Conservation (phyloP, 1,284 basidiomycete genomes). For the Thecaphora thlaspeos region DNA sequence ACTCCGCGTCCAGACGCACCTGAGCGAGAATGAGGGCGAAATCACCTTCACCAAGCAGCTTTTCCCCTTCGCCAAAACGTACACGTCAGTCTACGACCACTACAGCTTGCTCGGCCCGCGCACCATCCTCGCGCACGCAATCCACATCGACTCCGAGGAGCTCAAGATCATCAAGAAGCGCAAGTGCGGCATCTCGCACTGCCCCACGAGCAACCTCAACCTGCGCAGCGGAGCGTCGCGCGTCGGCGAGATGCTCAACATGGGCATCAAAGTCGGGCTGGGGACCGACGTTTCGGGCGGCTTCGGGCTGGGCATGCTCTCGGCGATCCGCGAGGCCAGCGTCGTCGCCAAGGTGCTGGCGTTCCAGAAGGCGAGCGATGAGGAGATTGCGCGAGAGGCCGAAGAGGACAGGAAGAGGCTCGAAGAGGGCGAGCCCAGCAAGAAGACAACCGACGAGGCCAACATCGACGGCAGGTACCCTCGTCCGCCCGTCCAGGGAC, state of each 20-base stretch:
- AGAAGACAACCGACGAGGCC: constrained; percentile 12
- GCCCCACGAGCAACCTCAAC: constrained; percentile 84
- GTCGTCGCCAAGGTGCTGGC: constrained; percentile 74
- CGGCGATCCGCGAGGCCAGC: constrained; percentile 77
- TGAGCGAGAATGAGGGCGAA: constrained; percentile 81
- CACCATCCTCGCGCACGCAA: constrained; percentile 87
- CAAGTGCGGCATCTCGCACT: constrained; percentile 81
- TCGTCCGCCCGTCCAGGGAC: constrained; percentile 28
- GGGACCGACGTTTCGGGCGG: constrained; percentile 93
- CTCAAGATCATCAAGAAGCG: constrained; percentile 69
- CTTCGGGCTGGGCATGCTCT: constrained; percentile 77
- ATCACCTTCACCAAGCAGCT: constrained; percentile 68
- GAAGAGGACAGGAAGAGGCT: constrained; percentile 17
- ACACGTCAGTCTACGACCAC: constrained; percentile 71
- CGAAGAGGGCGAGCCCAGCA: constrained; percentile 8
- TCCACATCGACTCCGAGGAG: constrained; percentile 74
- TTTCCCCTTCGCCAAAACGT: constrained; percentile 62
- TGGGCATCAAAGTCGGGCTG: constrained; percentile 77
- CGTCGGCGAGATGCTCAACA: constrained; percentile 75
- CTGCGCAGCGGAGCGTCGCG: constrained; percentile 78
- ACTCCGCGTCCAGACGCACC: constrained; percentile 86
- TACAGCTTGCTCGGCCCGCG: constrained; percentile 73
- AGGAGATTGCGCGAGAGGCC: constrained; percentile 14
- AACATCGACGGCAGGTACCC: constrained; percentile 27
- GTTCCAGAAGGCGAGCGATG: constrained; percentile 38